Conservation (phyloP, 805 yeast species). For the Saccharomycopsis babjevae region DNA sequence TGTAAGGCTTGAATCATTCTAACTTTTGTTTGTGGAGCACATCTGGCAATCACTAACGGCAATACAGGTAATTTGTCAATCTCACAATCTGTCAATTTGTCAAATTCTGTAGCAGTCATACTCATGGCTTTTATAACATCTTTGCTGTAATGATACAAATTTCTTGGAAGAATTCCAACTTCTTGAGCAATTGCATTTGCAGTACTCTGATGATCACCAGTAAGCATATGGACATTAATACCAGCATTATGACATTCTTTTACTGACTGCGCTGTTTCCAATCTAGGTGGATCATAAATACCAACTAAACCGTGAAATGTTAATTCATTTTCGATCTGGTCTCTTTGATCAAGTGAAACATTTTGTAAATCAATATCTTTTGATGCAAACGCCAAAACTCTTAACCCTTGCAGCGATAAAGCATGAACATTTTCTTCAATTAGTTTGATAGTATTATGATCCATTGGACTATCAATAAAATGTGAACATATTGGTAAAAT, state of each 20-base stretch:
- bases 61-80: constrained; percentile 55
- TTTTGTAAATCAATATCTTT: constrained; percentile 26
- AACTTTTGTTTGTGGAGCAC: constrained; percentile 77
- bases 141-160: constrained; percentile 44
- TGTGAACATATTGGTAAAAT: constrained; percentile 43
- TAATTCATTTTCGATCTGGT: constrained; percentile 40
- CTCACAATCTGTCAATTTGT: constrained; percentile 46
- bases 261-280: constrained; percentile 57
- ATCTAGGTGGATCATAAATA: constrained; percentile 72
- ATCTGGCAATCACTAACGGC: constrained; percentile 72
- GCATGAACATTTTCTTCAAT: constrained; percentile 49
- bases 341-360: constrained; percentile 29
- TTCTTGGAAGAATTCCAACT: constrained; percentile 63
- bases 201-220: constrained; percentile 75
- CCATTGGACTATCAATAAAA: constrained; percentile 36
- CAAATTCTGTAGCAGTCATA: constrained; percentile 68
- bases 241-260: constrained; percentile 64
- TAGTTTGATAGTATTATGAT: constrained; percentile 29
- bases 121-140: constrained; percentile 57
- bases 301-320: constrained; percentile 62
- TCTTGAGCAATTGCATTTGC: constrained; percentile 74
- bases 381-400: constrained; percentile 64
- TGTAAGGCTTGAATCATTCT: constrained; percentile 71
- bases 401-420: constrained; percentile 53
- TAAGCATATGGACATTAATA: constrained; percentile 69